These are phyloP conservation scores for Lasiodiplodia sp. DNA, from an alignment of 2,329 filamentous ascomycete genomes.

Conservation along the genomic window DNA sequence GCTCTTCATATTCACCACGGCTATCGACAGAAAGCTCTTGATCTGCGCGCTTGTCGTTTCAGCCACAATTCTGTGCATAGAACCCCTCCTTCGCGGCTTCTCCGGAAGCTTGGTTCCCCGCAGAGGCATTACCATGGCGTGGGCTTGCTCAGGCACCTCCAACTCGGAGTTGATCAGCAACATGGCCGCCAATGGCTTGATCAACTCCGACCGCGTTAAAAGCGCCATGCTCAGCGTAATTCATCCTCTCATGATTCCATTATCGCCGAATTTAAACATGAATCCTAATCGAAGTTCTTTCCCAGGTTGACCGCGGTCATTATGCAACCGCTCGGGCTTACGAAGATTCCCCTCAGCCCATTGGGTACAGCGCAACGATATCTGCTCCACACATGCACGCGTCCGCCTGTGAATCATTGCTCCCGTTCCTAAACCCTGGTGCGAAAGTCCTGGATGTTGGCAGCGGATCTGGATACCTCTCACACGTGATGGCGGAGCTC, in stretches of 20 bases:
- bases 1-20: background rate
- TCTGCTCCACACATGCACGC: conserved; percentile 78
- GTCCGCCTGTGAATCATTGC: conserved; percentile 67
- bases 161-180: conserved; percentile 82
- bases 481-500: conserved; percentile 84
- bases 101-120: conserved; percentile 1
- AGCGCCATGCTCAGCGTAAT: conserved; percentile 79
- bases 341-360: conserved; percentile 72
- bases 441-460: conserved; percentile 59
- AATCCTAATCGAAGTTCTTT: background rate
- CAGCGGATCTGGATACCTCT: conserved; percentile 72
- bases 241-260: conserved; percentile 27
- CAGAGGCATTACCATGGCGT: conserved; percentile 73
- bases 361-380: conserved; percentile 73
- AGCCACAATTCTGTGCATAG: conserved; percentile 14
- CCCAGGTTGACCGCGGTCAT: conserved; percentile 83
- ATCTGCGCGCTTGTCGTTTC: background rate
- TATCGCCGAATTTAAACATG: background rate
- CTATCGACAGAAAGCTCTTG: background rate
- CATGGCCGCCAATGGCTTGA: conserved; percentile 73
- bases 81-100: conserved; percentile 14
- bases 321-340: conserved; percentile 79
- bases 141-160: conserved; percentile 78
- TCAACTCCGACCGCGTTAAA: conserved; percentile 74
- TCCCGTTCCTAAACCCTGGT: conserved; percentile 62